Evolutionary conservation across 1,139 yeast species (phyloP), one percentile per base, ranked within the genome.

Genomic region (Geotrichum macrosporum): DNA sequence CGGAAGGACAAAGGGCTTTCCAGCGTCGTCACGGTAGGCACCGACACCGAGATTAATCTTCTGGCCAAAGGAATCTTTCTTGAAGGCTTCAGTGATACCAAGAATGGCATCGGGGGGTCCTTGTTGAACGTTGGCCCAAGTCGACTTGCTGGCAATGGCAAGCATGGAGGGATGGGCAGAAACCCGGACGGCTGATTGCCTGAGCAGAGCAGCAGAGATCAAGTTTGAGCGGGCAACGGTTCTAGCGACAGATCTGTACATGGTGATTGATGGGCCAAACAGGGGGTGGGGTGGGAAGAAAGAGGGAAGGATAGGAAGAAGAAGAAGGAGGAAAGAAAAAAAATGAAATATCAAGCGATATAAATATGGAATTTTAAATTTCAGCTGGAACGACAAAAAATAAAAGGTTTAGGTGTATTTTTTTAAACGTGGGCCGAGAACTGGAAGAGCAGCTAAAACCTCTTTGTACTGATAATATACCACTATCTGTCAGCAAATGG

Each of bases 11-110:
- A 92, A 89, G 44, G 97, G 96, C 68, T 87, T 84, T 48, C 96
- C 97, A 56, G 71, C 68, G 66, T 87, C 84, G 66, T 89, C 96
- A 68, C 97, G 80, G 74, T 92, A 92, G 41, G 97, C 97, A 55
- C 97, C 97, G 53, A 89, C 89, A 48, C 96, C 96, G 55, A 87
- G 73, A 67, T 88, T 95, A 55, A 89, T 87, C 72, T 89, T 92
- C 52, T 76, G 73, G 4, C 63, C 65, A 42, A 65, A 62, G 12
- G 58, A 16, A 56, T 78, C 59, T 54, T 58, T 60, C 61, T 67
- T 67, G 69, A 69, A 78, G 52, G 81, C 81, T 65, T 78, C 84
- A 51, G 78, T 63, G 59, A 78, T 78, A 47, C 83, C 84, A 56
- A 78, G 74, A 61, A 78, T 78, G 64, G 80, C 80, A 63, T 78